These are phyloP conservation scores for Sporodiniella umbellata DNA, from an alignment of 371 early-diverging fungal species.

Conservation along the genomic window DNA sequence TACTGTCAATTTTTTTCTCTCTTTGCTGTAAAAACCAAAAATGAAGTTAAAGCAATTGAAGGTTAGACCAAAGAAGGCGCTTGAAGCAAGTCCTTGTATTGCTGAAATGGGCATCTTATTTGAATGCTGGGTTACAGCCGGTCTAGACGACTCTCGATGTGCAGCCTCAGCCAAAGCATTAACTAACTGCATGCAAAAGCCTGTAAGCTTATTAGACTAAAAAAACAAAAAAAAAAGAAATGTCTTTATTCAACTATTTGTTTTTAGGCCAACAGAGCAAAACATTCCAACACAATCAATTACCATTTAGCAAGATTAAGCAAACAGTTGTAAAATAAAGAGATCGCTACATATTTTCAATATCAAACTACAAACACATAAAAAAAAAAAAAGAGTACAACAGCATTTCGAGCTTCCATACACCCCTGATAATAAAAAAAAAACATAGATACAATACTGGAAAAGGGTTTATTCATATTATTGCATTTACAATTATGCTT, in stretches of 20 bases:
- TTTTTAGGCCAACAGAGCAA: slow-evolving; percentile 48
- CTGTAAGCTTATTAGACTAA: slow-evolving; percentile 36
- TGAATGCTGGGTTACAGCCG: slow-evolving; percentile 65
- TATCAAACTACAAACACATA: not conserved
- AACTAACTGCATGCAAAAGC: slow-evolving; percentile 60
- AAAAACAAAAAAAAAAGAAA: not conserved
- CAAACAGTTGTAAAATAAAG: slow-evolving; percentile 51
- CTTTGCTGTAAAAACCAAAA: slow-evolving; percentile 2
- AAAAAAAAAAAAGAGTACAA: not conserved
- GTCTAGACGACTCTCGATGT: slow-evolving; percentile 60
- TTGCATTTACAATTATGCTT: not conserved
- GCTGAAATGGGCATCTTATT: slow-evolving; percentile 65
- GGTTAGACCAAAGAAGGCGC: slow-evolving; percentile 61
- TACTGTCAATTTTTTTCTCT: not conserved
- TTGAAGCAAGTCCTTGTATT: slow-evolving; percentile 62
- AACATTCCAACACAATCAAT: slow-evolving; percentile 59
- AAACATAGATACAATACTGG: too few relatives aligned
- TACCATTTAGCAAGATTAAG: slow-evolving; percentile 67
- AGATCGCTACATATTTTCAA: slow-evolving; percentile 1
- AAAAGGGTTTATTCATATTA: not conserved
- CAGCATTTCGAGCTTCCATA: not conserved
- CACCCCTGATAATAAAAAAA: too few relatives aligned
- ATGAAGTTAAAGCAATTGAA: slow-evolving; percentile 69
- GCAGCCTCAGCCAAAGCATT: slow-evolving; percentile 52
- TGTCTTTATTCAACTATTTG: not conserved